Evolutionary conservation across 2,329 filamentous ascomycete genomes (phyloP).

Genomic region (Pyrenophora tritici-repentis): DNA sequence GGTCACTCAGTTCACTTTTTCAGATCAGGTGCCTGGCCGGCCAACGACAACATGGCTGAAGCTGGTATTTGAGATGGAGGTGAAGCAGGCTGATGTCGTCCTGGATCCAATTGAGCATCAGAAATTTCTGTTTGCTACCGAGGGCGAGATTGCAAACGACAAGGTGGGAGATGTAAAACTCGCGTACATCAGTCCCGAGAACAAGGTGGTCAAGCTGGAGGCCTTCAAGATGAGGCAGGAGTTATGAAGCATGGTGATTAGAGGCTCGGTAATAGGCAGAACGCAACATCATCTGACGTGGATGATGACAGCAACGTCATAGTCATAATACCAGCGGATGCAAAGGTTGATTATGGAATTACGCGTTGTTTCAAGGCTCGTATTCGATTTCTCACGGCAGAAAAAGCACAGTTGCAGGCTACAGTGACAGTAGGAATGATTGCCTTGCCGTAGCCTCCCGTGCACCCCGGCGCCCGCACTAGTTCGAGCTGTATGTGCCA

Average conservation of each 20-base stretch:
- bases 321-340: no score
- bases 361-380: not conserved
- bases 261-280: not conserved
- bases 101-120: conserved; percentile 53
- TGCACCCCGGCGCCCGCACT: conserved; percentile 15
- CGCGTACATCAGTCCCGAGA: conserved; percentile 37
- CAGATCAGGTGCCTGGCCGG: conserved; percentile 18
- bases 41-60: conserved; percentile 40
- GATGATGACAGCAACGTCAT: not conserved
- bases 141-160: conserved; percentile 46
- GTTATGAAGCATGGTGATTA: not conserved
- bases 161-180: conserved; percentile 33
- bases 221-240: conserved; percentile 37
- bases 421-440: conserved; percentile 4
- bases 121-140: conserved; percentile 46
- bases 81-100: conserved; percentile 30
- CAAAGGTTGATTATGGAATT: conserved; percentile 9
- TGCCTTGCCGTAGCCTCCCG: conserved; percentile 14
- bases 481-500: conserved; percentile 9
- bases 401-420: conserved; percentile 12
- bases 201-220: conserved; percentile 42
- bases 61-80: conserved; percentile 44
- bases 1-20: conserved; percentile 45
- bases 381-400: not conserved
- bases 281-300: not conserved